A percentile compares a stretch with the other conserved stretches of the same genome.
These are phyloP conservation scores for Eutrema japonicum DNA, from an alignment of 345 rosid genomes.

Conservation along the genomic window DNA sequence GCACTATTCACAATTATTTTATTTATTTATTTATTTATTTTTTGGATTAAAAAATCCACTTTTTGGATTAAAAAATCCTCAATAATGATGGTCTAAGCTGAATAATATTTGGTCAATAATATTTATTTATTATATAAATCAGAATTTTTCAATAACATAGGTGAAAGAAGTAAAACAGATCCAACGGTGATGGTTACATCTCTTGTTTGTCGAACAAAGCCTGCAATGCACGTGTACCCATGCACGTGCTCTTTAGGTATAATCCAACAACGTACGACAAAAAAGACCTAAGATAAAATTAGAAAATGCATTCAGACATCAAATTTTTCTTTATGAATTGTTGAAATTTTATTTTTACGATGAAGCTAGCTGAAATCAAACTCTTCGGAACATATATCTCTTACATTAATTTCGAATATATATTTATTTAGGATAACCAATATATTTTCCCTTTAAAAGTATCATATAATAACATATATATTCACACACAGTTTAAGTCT, in stretches of 20 bases:
- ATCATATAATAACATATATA: no score
- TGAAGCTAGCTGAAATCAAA: slow-evolving; percentile 1
- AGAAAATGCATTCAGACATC: slow-evolving; percentile 47
- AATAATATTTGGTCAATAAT: neutral
- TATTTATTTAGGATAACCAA: neutral
- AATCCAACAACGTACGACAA: slow-evolving; percentile 74
- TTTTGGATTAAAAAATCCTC: no score
- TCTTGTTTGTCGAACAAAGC: slow-evolving; percentile 42
- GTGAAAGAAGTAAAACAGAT: slow-evolving; percentile 34
- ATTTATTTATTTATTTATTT: no score
- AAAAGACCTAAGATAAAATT: slow-evolving; percentile 23
- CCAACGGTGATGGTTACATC: slow-evolving; percentile 39
- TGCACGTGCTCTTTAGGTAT: slow-evolving; percentile 65
- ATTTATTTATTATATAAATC: neutral
- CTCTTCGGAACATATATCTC: neutral
- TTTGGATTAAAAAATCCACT: no score
- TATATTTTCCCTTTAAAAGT: no score
- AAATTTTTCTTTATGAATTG: neutral
- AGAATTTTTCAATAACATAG: neutral
- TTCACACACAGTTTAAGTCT: no score
- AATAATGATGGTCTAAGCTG: no score
- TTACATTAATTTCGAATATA: neutral
- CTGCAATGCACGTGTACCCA: slow-evolving; percentile 56
- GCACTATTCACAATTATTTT: no score
- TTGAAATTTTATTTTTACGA: neutral